Evolutionary conservation across 2,329 filamentous ascomycete species (phyloP).

Genomic region (Dactylonectria estremocensis): DNA sequence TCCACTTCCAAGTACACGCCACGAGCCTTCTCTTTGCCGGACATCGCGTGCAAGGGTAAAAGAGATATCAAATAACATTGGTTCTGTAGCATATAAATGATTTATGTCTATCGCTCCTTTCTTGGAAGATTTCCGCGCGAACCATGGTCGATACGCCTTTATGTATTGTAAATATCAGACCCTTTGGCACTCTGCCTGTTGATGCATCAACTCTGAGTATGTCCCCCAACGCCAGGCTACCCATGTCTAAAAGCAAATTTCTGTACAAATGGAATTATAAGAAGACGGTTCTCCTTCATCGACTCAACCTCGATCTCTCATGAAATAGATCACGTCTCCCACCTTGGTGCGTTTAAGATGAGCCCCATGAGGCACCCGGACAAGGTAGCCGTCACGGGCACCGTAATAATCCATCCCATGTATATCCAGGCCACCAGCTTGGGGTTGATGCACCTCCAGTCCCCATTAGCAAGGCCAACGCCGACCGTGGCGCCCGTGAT

Average conservation of each 20-base stretch:
- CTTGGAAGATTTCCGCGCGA: background rate
- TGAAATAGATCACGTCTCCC: slow-evolving; percentile 31
- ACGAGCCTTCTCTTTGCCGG: background rate
- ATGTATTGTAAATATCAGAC: background rate
- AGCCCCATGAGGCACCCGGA: slow-evolving; percentile 69
- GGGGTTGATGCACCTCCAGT: slow-evolving; percentile 64
- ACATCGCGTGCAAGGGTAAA: background rate
- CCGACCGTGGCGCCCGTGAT: slow-evolving; percentile 67
- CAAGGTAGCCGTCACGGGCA: slow-evolving; percentile 65
- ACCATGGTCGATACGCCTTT: background rate
- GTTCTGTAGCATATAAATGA: background rate
- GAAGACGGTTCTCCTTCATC: background rate
- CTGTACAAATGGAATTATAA: slow-evolving; percentile 4
- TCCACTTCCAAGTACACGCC: background rate
- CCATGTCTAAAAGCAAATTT: slow-evolving; percentile 4
- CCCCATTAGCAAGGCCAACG: slow-evolving; percentile 67
- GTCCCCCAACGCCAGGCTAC: slow-evolving; percentile 36
- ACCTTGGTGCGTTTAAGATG: slow-evolving; percentile 67
- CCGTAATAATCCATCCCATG: slow-evolving; percentile 66
- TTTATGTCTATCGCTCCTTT: background rate
- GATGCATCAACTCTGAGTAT: slow-evolving; percentile 1
- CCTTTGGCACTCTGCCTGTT: slow-evolving; percentile 14
- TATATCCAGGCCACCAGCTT: slow-evolving; percentile 64
- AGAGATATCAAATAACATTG: background rate
- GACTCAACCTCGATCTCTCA: slow-evolving; percentile 7